Evolutionary conservation across 495 filamentous ascomycete genomes (phyloP).

Genomic region (Penicillium odoratum): DNA sequence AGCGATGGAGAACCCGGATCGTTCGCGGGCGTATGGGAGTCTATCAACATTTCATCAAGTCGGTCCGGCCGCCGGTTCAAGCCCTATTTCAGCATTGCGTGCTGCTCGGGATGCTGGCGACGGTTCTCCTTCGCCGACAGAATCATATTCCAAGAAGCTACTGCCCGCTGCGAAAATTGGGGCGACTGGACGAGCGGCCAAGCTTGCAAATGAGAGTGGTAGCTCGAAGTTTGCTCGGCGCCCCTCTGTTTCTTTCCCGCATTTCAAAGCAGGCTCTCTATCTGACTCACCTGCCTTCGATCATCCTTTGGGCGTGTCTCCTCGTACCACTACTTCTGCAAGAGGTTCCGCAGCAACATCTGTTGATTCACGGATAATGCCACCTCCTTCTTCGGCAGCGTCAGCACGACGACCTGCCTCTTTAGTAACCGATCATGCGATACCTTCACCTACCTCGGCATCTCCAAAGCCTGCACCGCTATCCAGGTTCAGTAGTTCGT

Average conservation of each 20-base stretch:
- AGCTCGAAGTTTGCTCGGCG: constrained; percentile 59
- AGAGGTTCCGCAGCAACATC: constrained; percentile 50
- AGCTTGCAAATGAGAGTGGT: constrained; percentile 53
- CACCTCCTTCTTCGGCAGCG: constrained; percentile 53
- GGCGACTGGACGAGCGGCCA: constrained; percentile 60
- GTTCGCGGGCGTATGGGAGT: constrained; percentile 84
- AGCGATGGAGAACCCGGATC: constrained; percentile 55
- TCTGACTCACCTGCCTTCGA: constrained; percentile 81
- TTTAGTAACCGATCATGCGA: constrained; percentile 55
- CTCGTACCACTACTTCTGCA: constrained; percentile 58
- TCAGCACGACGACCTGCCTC: constrained; percentile 43
- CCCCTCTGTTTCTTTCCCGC: constrained; percentile 88
- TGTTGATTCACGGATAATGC: constrained; percentile 62
- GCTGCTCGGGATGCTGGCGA: constrained; percentile 58
- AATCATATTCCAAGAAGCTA: constrained; percentile 63
- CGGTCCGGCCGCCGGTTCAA: constrained; percentile 70
- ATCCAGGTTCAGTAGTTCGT: constrained; percentile 76
- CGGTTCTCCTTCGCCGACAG: constrained; percentile 44
- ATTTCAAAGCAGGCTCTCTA: constrained; percentile 92
- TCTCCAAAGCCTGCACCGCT: constrained; percentile 76
- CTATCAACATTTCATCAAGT: constrained; percentile 89
- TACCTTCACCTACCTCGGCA: constrained; percentile 60
- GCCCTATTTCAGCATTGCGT: constrained; percentile 82
- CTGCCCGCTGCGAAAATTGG: constrained; percentile 58
- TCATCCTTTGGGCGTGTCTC: constrained; percentile 55